Evolutionary conservation across 805 yeast species (phyloP), one percentile per base, ranked within the genome.

Genomic region (Pichia manshurica): DNA sequence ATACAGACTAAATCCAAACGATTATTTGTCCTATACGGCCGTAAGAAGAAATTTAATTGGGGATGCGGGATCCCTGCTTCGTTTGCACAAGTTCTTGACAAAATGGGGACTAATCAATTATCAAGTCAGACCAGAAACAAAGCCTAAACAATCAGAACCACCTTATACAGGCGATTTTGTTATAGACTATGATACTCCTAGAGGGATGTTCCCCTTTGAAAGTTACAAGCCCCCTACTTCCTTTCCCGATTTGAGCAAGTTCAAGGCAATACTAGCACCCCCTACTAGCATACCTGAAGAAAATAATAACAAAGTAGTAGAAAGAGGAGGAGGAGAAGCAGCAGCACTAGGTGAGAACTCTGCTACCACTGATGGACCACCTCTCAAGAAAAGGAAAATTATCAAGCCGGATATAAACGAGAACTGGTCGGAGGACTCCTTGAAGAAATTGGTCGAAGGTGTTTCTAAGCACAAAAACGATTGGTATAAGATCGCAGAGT

Each of bases 101-200:
- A 85, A 84, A 63, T 90, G 97, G 97, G 97, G 97, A 0, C 71
- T 90, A 44, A 87, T 90, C 45, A 90, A 90, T 65, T 90, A 90
- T 64, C 97, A 90, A 65, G 95, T 90, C 2, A 86, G 84, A 61
- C 87, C 90, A 1, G 85, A 79, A 53, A 72, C 81, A 46, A 77
- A 82, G 53, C 93, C 95, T 3, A 74, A 75, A 22, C 72, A 79
- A 44, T 73, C 82, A 16, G 86, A 81, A 48, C 84, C 87, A 39
- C 90, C 89, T 20, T 79, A 74, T 56, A 79, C 88, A 2, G 89
- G 88, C 9, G 87, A 83, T 55, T 88, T 81, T 68, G 77, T 81
- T 46, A 82, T 87, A 2, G 82, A 79, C 50, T 81, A 79, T 59
- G 97, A 90, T 64, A 86, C 96, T 0, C 97, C 97, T 42, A 74